Evolutionary conservation across 192 early-diverging fungal species (phyloP).

Genomic region (Coemansia sp.): DNA sequence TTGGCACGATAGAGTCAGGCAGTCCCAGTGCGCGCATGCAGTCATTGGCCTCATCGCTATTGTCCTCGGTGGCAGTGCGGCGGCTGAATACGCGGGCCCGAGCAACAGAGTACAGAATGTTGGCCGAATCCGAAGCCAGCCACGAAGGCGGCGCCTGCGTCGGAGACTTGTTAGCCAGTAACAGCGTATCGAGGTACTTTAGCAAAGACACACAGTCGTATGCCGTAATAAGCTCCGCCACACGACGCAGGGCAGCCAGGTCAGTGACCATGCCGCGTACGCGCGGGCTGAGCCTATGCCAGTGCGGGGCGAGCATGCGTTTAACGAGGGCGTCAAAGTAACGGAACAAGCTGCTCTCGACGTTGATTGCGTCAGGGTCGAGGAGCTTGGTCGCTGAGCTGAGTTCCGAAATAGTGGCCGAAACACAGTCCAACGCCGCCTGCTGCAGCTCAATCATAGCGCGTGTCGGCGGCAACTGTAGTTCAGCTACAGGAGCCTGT

Average conservation of each 20-base stretch:
- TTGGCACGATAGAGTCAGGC: conserved; percentile 69
- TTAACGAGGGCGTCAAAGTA: conserved; percentile 84
- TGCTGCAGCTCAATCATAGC: conserved; percentile 84
- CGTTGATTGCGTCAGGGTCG: conserved; percentile 79
- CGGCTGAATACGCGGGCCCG: conserved; percentile 58
- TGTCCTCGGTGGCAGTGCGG: not conserved
- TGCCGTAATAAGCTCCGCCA: conserved; percentile 75
- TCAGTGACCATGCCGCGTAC: conserved; percentile 80
- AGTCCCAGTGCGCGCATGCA: conserved; percentile 59
- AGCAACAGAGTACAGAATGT: conserved; percentile 73
- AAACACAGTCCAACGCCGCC: conserved; percentile 83
- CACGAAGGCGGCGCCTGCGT: conserved; percentile 61
- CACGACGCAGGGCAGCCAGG: conserved; percentile 69
- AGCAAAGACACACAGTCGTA: conserved; percentile 93
- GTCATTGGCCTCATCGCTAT: not conserved
- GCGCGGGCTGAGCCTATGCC: conserved; percentile 79
- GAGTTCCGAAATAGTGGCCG: conserved; percentile 77
- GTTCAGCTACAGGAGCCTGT: conserved; percentile 69
- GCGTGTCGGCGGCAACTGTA: conserved; percentile 78
- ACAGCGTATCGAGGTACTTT: conserved; percentile 82
- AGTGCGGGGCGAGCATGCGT: conserved; percentile 80
- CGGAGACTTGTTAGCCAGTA: conserved; percentile 61
- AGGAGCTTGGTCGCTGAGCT: conserved; percentile 67
- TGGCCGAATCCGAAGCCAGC: conserved; percentile 85
- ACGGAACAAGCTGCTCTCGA: conserved; percentile 85